Percentiles rank a stretch among this genome's conserved stretches.
Evolutionary conservation across 2,329 filamentous ascomycete species (phyloP).

Genomic region (Aspergillus versicolor): DNA sequence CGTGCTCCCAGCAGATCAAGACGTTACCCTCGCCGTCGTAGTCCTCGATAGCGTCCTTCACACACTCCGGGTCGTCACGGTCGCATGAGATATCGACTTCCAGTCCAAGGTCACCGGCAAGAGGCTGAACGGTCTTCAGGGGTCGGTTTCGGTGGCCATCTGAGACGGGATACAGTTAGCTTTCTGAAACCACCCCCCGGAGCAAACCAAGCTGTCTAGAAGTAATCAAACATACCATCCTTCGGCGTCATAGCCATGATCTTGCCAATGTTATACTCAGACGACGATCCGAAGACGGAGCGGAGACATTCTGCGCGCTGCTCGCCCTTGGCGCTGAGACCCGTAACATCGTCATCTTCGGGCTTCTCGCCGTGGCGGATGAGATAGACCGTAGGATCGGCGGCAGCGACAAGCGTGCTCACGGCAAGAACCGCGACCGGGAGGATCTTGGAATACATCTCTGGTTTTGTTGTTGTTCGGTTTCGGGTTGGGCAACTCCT

Average conservation of each 20-base stretch:
- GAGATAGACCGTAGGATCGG: constrained; percentile 56
- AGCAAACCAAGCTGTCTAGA: too few species aligned
- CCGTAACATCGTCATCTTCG: constrained; percentile 38
- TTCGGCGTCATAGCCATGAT: constrained; percentile 60
- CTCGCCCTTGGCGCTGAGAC: constrained; percentile 53
- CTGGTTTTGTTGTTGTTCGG: neutral
- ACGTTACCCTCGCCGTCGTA: constrained; percentile 57
- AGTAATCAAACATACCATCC: constrained; percentile 27
- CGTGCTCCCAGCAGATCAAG: constrained; percentile 63
- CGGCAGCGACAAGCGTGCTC: constrained; percentile 18
- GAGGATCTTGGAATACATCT: constrained; percentile 10
- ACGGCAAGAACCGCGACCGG: constrained; percentile 14
- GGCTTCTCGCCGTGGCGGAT: constrained; percentile 68
- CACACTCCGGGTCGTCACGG: constrained; percentile 56
- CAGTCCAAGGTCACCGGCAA: constrained; percentile 57
- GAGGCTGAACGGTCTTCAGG: constrained; percentile 56
- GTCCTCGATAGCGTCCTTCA: constrained; percentile 49
- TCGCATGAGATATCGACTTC: constrained; percentile 57
- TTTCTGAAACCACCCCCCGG: too few species aligned
- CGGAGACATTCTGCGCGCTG: constrained; percentile 61
- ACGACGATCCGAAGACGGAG: constrained; percentile 54
- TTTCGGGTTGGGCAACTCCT: too few species aligned
- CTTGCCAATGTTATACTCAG: constrained; percentile 56
- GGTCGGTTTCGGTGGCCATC: constrained; percentile 56
- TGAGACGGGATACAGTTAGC: constrained; percentile 5